Percentiles rank a stretch among this genome's conserved stretches.
Conservation (phyloP, 2,329 filamentous ascomycete genomes). For the Fusarium domesticum region DNA sequence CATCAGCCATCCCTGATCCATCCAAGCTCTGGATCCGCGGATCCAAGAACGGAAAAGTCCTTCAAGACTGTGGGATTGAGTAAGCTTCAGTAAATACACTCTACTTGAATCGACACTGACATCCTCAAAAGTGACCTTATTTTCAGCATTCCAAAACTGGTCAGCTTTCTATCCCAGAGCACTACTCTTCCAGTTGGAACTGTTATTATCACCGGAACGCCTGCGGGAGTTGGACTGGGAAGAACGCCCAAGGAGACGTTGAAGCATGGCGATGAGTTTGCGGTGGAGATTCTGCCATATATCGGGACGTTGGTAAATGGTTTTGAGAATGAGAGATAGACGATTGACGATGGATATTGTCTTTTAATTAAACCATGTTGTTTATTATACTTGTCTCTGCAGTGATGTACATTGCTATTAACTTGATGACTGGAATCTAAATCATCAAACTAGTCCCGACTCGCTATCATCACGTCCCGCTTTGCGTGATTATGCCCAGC, state of each 20-base stretch:
- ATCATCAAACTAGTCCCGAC: too few species aligned
- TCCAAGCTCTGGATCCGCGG: slow-evolving; percentile 41
- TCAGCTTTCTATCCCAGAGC: slow-evolving; percentile 43
- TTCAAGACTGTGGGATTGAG: slow-evolving; percentile 43
- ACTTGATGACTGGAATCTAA: too few species aligned
- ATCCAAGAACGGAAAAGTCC: slow-evolving; percentile 48
- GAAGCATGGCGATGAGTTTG: slow-evolving; percentile 40
- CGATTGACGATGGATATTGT: neutral
- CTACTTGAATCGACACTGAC: slow-evolving; percentile 16
- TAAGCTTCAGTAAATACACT: slow-evolving; percentile 28
- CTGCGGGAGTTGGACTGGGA: slow-evolving; percentile 41
- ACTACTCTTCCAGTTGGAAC: slow-evolving; percentile 42
- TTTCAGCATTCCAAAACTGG: slow-evolving; percentile 46
- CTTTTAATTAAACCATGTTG: neutral
- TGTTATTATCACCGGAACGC: slow-evolving; percentile 44
- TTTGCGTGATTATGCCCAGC: too few species aligned
- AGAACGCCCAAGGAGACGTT: slow-evolving; percentile 38
- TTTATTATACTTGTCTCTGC: too few species aligned
- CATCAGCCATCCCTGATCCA: slow-evolving; percentile 40
- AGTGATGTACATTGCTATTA: too few species aligned
- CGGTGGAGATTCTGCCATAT: slow-evolving; percentile 41
- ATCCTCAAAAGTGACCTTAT: slow-evolving; percentile 49
- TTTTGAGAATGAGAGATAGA: slow-evolving; percentile 13
- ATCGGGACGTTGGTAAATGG: slow-evolving; percentile 42
- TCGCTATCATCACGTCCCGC: too few species aligned